A percentile compares a stretch with the other conserved stretches of the same genome.
These are phyloP conservation scores for Capsella rubella DNA, from an alignment of 441 rosid genomes.

Conservation along the genomic window DNA sequence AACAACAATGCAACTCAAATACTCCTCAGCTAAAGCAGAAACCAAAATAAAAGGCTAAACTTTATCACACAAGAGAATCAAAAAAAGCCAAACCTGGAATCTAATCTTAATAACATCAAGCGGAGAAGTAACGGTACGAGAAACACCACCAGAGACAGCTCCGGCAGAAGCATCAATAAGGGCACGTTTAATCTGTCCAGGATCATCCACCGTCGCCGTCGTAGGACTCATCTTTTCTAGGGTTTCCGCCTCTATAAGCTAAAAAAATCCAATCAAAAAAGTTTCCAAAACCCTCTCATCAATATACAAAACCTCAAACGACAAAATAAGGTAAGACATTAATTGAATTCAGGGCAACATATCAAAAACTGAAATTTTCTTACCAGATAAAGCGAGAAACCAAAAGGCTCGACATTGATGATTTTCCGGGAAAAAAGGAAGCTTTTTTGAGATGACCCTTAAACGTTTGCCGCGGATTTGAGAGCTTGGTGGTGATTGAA, in stretches of 20 bases:
- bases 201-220: slow-evolving; percentile 60
- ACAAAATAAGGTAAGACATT: slow-evolving; percentile 14
- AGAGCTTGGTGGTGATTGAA: slow-evolving; percentile 21
- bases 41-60: slow-evolving; percentile 8
- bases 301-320: slow-evolving; percentile 20
- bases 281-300: slow-evolving; percentile 29
- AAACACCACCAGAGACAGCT: slow-evolving; percentile 79
- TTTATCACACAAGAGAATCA: background rate
- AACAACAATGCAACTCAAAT: background rate
- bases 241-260: slow-evolving; percentile 46
- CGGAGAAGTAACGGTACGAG: slow-evolving; percentile 94
- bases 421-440: background rate
- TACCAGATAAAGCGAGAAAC: slow-evolving; percentile 14
- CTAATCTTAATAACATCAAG: slow-evolving; percentile 98
- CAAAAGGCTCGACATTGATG: slow-evolving; percentile 30
- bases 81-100: slow-evolving; percentile 68
- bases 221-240: slow-evolving; percentile 34
- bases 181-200: slow-evolving; percentile 78
- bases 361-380: background rate
- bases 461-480: slow-evolving; percentile 36
- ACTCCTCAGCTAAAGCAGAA: background rate
- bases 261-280: background rate
- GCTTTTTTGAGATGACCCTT: slow-evolving; percentile 1
- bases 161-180: slow-evolving; percentile 75
- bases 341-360: background rate